phyloP scores from a whole-genome alignment of 257 asterid species.

The Ilex asprella region DNA sequence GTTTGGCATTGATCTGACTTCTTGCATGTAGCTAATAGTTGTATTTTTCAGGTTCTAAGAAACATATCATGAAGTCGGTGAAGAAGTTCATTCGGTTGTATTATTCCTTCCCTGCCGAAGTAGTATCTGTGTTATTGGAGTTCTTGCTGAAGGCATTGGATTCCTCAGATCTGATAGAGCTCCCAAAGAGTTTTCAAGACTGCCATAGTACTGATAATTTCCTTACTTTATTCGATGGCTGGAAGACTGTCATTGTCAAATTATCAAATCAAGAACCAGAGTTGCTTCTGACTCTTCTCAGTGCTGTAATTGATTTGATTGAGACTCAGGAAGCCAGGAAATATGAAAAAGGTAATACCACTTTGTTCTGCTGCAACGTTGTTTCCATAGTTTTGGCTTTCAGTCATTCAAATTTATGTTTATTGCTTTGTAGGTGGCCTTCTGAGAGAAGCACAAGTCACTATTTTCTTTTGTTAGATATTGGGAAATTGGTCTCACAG shows the following conservation, averaged over 20 bases:
- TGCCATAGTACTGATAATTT: constrained; percentile 16
- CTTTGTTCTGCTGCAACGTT: background rate
- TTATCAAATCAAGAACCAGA: constrained; percentile 68
- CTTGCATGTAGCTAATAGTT: background rate
- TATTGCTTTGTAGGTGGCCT: background rate
- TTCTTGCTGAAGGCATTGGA: constrained; percentile 56
- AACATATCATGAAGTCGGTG: constrained; percentile 49
- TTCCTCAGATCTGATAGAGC: constrained; percentile 27
- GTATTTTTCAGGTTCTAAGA: constrained; percentile 54
- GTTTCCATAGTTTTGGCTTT: background rate
- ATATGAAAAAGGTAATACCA: constrained; percentile 38
- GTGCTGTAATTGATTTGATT: constrained; percentile 60
- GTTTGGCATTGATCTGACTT: background rate
- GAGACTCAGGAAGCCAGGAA: constrained; percentile 31
- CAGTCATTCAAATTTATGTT: background rate
- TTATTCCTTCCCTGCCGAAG: constrained; percentile 67
- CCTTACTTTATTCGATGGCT: constrained; percentile 42
- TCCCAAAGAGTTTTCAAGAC: constrained; percentile 18
- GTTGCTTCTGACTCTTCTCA: constrained; percentile 46
- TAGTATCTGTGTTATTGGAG: constrained; percentile 58
- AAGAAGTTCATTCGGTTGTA: constrained; percentile 56
- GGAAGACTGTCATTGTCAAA: constrained; percentile 64
- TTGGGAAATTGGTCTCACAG: no score
- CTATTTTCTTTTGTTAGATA: no score
- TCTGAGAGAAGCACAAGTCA: no score